Percentiles rank a stretch among this genome's conserved stretches.
These are phyloP conservation scores for Asterochloris sp. DNA, from an alignment of 139 green algal genomes.

Conservation along the genomic window DNA sequence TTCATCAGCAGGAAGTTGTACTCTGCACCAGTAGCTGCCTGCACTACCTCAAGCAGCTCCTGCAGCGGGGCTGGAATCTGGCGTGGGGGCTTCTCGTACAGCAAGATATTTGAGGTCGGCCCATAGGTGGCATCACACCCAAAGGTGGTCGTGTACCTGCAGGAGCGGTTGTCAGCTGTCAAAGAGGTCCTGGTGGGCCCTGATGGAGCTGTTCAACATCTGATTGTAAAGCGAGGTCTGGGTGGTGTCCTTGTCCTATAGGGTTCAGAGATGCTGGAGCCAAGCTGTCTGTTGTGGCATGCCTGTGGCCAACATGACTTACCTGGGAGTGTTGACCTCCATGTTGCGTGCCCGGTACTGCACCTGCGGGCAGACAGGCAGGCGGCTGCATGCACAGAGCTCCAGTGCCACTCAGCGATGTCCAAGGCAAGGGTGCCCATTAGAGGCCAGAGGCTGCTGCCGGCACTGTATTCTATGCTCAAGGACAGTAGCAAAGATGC, in stretches of 20 bases:
- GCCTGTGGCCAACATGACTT: not conserved
- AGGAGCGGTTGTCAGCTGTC: too few species aligned
- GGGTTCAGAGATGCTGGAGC: not conserved
- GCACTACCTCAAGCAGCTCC: not conserved
- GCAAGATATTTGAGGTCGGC: not conserved
- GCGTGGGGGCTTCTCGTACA: slow-evolving; percentile 16
- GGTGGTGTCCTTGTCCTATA: not conserved
- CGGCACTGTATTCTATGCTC: too few species aligned
- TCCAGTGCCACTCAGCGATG: too few species aligned
- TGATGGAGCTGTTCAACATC: not conserved
- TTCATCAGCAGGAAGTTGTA: slow-evolving; percentile 22
- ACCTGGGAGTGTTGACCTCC: slow-evolving; percentile 15
- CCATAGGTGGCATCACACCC: slow-evolving; percentile 4
- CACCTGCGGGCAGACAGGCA: not conserved
- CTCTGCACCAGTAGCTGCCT: slow-evolving; percentile 10
- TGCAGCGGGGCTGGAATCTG: slow-evolving; percentile 10
- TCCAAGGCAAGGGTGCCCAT: too few species aligned
- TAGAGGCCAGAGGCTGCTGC: too few species aligned
- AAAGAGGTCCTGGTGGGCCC: not conserved
- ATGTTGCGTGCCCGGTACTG: slow-evolving; percentile 11
- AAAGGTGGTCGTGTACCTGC: slow-evolving; percentile 16
- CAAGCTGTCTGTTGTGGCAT: not conserved
- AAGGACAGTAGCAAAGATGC: too few species aligned
- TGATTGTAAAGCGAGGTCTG: not conserved
- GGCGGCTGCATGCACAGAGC: too few species aligned